Evolutionary conservation across 1,139 yeast genomes (phyloP).

Genomic region (Kodamaea sp.): DNA sequence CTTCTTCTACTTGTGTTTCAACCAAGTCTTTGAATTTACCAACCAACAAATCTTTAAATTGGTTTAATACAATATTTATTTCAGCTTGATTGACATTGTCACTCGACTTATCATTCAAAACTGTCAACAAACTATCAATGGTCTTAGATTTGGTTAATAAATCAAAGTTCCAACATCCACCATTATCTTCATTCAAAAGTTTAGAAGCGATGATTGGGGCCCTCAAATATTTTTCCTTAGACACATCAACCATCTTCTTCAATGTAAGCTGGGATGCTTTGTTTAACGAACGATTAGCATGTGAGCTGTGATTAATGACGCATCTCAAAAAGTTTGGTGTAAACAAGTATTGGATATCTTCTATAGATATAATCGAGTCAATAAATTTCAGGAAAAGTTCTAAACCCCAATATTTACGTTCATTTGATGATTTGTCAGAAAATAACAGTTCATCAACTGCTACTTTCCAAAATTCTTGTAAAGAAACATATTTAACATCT

Average conservation of each 20-base stretch:
- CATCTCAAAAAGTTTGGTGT: constrained; percentile 72
- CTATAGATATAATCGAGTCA: constrained; percentile 23
- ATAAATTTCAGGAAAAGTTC: constrained; percentile 60
- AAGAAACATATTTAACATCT: constrained; percentile 26
- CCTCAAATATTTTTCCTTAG: constrained; percentile 37
- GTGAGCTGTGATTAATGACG: constrained; percentile 72
- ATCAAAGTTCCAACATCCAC: constrained; percentile 75
- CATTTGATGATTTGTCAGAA: constrained; percentile 72
- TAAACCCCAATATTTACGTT: constrained; percentile 85
- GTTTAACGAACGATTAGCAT: constrained; percentile 61
- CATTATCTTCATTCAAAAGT: constrained; percentile 47
- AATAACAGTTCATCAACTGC: constrained; percentile 80
- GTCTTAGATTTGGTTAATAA: constrained; percentile 72
- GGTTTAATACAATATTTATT: constrained; percentile 14
- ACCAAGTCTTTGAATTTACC: constrained; percentile 21
- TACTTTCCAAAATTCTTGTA: constrained; percentile 76
- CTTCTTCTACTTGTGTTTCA: constrained; percentile 15
- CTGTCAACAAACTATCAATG: constrained; percentile 47
- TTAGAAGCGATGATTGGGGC: constrained; percentile 47
- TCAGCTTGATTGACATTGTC: constrained; percentile 15
- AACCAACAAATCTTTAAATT: constrained; percentile 24
- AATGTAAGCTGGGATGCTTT: constrained; percentile 59
- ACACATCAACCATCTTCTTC: constrained; percentile 36
- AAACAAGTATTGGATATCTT: constrained; percentile 43
- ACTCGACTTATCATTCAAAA: constrained; percentile 19